Evolutionary conservation across 441 rosid species (phyloP).

Genomic region (Populus hybrid): DNA sequence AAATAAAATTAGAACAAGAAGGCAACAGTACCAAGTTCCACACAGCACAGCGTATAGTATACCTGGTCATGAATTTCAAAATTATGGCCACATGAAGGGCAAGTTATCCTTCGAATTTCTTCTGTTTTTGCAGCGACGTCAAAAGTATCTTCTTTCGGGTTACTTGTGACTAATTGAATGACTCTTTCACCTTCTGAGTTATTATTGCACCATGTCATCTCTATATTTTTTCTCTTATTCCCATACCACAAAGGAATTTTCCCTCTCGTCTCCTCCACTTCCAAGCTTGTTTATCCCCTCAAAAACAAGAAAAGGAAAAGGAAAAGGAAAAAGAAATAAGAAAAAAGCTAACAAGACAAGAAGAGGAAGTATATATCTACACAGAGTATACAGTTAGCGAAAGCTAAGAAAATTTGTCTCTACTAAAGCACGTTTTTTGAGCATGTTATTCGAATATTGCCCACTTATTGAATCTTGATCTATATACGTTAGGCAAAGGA

Average conservation of each 20-base stretch:
- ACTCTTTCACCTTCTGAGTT: constrained; percentile 43
- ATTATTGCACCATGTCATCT: constrained; percentile 66
- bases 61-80: constrained; percentile 65
- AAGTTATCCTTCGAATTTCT: constrained; percentile 30
- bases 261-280: neutral
- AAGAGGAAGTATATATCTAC: neutral
- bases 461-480: constrained; percentile 24
- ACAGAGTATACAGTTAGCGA: neutral
- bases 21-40: neutral
- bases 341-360: neutral
- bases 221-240: constrained; percentile 31
- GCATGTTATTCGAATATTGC: constrained; percentile 1
- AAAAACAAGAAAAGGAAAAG: neutral
- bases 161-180: constrained; percentile 26
- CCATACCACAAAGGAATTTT: constrained; percentile 16
- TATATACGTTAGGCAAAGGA: constrained; percentile 18
- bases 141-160: constrained; percentile 12
- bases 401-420: constrained; percentile 15
- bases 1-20: neutral
- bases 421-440: constrained; percentile 30
- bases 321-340: constrained; percentile 1
- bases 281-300: neutral
- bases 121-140: constrained; percentile 10
- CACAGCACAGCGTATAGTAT: neutral
- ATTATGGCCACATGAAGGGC: constrained; percentile 87